Evolutionary conservation across 176 grass and related monocot genomes (phyloP).

Genomic region (Avena sativa): DNA sequence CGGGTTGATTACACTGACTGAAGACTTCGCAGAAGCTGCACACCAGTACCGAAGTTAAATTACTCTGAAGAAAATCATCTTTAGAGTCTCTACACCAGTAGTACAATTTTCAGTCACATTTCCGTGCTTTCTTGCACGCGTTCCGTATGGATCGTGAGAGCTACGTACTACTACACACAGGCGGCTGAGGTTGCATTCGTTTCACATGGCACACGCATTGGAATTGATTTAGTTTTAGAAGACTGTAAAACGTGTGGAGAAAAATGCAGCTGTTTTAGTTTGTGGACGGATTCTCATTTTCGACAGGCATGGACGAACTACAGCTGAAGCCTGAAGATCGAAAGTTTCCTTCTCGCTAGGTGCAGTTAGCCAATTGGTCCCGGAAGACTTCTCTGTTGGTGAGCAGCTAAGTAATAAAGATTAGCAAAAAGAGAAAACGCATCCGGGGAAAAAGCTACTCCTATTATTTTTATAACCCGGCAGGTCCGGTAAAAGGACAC

Average conservation of each 20-base stretch:
- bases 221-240: too few species aligned
- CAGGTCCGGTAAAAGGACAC: too few species aligned
- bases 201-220: background rate
- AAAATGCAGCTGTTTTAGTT: background rate
- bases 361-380: background rate
- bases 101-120: background rate
- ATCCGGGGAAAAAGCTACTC: too few species aligned
- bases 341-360: background rate
- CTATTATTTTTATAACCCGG: too few species aligned
- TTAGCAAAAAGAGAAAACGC: too few species aligned
- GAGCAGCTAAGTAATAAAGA: too few species aligned
- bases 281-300: background rate
- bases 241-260: background rate
- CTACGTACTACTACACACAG: background rate
- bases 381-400: background rate
- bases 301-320: background rate
- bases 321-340: background rate
- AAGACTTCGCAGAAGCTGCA: slow-evolving; percentile 29
- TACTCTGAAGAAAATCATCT: too few species aligned
- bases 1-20: background rate
- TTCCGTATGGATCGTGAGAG: background rate
- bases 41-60: too few species aligned
- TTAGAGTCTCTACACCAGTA: too few species aligned
- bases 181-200: background rate
- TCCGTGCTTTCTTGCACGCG: background rate